These are phyloP conservation scores for Xylaria flabelliformis DNA, from an alignment of 495 filamentous ascomycete species.

Conservation along the genomic window DNA sequence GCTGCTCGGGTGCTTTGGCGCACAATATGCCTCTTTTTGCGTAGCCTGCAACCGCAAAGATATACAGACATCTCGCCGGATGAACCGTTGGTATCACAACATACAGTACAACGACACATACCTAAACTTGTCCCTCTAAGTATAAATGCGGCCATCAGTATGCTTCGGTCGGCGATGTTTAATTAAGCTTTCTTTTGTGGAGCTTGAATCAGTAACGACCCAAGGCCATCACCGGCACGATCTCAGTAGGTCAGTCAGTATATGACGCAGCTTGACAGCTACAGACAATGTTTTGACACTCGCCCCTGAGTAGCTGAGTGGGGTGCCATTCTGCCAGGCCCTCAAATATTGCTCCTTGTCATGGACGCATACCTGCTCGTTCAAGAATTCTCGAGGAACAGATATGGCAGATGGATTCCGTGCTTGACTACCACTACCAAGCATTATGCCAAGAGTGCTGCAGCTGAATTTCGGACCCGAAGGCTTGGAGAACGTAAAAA, in stretches of 20 bases:
- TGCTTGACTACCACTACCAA: slow-evolving; percentile 8
- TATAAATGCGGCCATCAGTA: background rate
- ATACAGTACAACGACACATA: slow-evolving; percentile 10
- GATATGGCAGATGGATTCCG: background rate
- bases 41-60: slow-evolving; percentile 3
- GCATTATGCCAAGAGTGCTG: slow-evolving; percentile 25
- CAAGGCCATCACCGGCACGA: slow-evolving; percentile 25
- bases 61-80: slow-evolving; percentile 17
- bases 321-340: slow-evolving; percentile 12
- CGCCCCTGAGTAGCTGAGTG: background rate
- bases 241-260: slow-evolving; percentile 6
- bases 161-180: slow-evolving; percentile 22
- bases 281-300: background rate
- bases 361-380: slow-evolving; percentile 5
- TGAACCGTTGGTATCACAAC: slow-evolving; percentile 28
- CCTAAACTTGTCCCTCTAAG: slow-evolving; percentile 6
- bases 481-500: background rate
- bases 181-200: slow-evolving; percentile 46
- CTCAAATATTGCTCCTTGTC: slow-evolving; percentile 1
- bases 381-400: background rate
- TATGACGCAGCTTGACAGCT: background rate
- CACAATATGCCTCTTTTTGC: background rate
- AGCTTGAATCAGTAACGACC: slow-evolving; percentile 28
- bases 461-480: slow-evolving; percentile 25
- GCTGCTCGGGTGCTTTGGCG: background rate